Base-by-base conservation (phyloP, 192 early-diverging fungal species). In the Chytriomyces sp. region DNA sequence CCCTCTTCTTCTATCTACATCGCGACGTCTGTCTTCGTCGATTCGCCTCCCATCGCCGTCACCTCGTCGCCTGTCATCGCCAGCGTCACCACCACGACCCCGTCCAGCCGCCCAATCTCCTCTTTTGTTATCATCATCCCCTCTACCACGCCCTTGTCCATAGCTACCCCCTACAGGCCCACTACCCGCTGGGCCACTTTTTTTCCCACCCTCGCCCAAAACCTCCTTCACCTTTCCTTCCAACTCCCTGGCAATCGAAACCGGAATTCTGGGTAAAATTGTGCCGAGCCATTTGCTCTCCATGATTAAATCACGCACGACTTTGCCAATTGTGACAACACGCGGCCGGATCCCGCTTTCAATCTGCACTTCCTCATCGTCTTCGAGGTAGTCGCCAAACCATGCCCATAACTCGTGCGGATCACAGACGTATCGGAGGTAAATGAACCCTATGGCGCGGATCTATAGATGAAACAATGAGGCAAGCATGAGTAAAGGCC, bases 191-290 rank as follows among this genome's bases (percentile, higher is more conserved):
- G 53, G 53, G 53, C 53, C 53, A 57, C 16, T 20, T n/a, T 57
- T 57, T 57, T 57, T 57, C 16, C 16, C 53, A 13, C 16, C 43
- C 61, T 16, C 64, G 45, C 46, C 35, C 80, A 35, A 23, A 45
- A 53, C 6, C 69, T 79, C 57, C 45, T 75, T 71, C 50, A 95
- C 60, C 59, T 93, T 93, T 57, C 85, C 78, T 59, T 89, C 88
- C 50, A 95, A 80, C 50, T 93, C 91, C 24, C 92, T 85, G 16
- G 92, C 92, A 72, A 95, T 90, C 8, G 91, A 89, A 1, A 94
- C 91, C 0, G 94, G 94, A 69, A 95, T 95, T 62, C 94, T 86
- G 16, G 94, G 94, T 24, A 95, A 69, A 53, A 95, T 93, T 8
- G 92, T 93, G 5, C 92, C 92, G 23, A 89, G 75, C 81, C 89